phyloP scores from a whole-genome alignment of 768 basidiomycete species.

The Pseudohyphozyma bogoriensis region DNA sequence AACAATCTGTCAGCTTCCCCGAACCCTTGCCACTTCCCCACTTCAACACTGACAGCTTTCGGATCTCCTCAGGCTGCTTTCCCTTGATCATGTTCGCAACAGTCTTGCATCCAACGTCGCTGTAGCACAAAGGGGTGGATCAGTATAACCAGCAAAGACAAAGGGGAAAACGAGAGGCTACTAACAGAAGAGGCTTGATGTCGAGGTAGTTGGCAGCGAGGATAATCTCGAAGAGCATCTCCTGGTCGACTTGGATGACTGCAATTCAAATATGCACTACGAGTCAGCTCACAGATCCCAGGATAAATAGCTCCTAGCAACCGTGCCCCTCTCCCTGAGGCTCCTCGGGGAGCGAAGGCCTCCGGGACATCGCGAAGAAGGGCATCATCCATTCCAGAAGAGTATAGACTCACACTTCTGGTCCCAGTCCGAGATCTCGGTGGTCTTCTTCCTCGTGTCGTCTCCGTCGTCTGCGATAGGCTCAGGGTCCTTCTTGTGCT shows the following conservation, averaged over 20 bases:
- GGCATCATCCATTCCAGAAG: too few species aligned
- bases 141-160: neutral
- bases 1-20: too few species aligned
- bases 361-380: too few species aligned
- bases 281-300: too few species aligned
- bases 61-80: constrained; percentile 98
- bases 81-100: constrained; percentile 99
- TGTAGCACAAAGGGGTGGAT: constrained; percentile 34
- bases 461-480: constrained; percentile 78
- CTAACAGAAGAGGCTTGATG: constrained; percentile 94
- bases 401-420: constrained; percentile 53
- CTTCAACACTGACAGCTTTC: constrained; percentile 83
- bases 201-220: constrained; percentile 99
- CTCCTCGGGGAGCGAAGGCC: too few species aligned
- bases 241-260: constrained; percentile 91
- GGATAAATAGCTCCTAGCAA: too few species aligned
- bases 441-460: constrained; percentile 93
- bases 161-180: constrained; percentile 12
- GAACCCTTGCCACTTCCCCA: too few species aligned
- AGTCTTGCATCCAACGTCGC: constrained; percentile 95
- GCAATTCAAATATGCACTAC: too few species aligned
- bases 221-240: constrained; percentile 99
- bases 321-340: too few species aligned
- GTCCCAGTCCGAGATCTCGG: constrained; percentile 98
- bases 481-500: constrained; percentile 94